phyloP scores from a whole-genome alignment of 2,329 filamentous ascomycete genomes.

The Tolypocladium capitatum region DNA sequence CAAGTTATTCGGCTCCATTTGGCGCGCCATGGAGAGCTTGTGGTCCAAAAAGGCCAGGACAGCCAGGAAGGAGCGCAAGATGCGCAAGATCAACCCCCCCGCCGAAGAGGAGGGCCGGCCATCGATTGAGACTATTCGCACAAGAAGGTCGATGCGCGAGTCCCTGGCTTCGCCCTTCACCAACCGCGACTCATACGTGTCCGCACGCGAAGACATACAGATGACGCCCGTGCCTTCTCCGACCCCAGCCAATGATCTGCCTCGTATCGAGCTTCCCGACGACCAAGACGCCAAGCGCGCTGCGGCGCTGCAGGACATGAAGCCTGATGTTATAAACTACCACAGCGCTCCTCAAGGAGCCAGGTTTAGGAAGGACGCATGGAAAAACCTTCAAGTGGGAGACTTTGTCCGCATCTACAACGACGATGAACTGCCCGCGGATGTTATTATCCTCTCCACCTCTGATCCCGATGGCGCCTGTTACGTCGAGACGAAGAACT shows the following conservation, averaged over 20 bases:
- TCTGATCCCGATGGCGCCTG: conserved; percentile 90
- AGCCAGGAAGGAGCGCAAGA: conserved; percentile 35
- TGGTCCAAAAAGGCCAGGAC: conserved; percentile 38
- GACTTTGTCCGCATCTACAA: conserved; percentile 96
- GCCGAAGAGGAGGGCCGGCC: conserved; percentile 41
- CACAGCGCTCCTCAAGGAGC: conserved; percentile 53
- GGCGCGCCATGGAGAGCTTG: conserved; percentile 29
- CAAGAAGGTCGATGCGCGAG: conserved; percentile 20
- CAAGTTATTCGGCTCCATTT: conserved; percentile 40
- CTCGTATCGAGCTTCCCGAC: conserved; percentile 26
- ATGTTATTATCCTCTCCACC: conserved; percentile 82
- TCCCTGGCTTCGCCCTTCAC: conserved; percentile 37
- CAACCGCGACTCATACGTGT: conserved; percentile 38
- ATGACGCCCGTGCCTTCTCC: conserved; percentile 94
- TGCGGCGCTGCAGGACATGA: conserved; percentile 29
- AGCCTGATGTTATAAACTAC: conserved; percentile 57
- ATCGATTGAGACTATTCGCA: conserved; percentile 35
- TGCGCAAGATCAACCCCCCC: conserved; percentile 7
- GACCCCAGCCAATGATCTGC: conserved; percentile 29
- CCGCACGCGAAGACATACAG: conserved; percentile 61
- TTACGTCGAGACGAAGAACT: conserved; percentile 95
- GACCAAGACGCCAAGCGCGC: conserved; percentile 19
- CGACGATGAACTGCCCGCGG: conserved; percentile 87
- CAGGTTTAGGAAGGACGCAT: conserved; percentile 81
- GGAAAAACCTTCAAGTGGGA: conserved; percentile 91